phyloP scores from a whole-genome alignment of 768 basidiomycete species.

The Tricholoma sp. region DNA sequence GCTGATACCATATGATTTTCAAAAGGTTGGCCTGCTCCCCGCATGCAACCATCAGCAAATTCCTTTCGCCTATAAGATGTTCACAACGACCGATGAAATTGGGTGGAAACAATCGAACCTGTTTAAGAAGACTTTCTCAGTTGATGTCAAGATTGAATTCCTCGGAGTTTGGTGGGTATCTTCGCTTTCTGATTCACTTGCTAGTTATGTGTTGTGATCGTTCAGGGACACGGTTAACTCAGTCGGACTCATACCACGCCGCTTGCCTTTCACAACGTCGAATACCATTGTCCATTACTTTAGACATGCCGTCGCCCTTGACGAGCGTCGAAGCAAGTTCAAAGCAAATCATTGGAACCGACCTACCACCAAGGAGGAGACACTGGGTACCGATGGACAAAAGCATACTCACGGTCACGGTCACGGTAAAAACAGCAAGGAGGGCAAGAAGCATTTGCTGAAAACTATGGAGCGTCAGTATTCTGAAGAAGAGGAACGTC shows the following conservation, averaged over 20 bases:
- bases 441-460: constrained; percentile 4
- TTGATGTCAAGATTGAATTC: constrained; percentile 39
- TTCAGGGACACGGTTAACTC: not conserved
- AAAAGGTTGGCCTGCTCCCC: constrained; percentile 54
- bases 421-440: not conserved
- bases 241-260: constrained; percentile 22
- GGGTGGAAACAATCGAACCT: constrained; percentile 24
- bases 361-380: constrained; percentile 21
- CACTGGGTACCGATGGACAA: constrained; percentile 17
- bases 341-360: constrained; percentile 16
- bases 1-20: not conserved
- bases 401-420: not conserved
- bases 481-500: constrained; percentile 1
- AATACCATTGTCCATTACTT: constrained; percentile 32
- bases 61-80: constrained; percentile 58
- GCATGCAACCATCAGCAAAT: constrained; percentile 51
- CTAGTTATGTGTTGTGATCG: not conserved
- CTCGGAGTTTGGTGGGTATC: constrained; percentile 41
- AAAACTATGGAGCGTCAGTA: constrained; percentile 22
- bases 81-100: constrained; percentile 23
- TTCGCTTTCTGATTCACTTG: not conserved
- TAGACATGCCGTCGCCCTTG: constrained; percentile 15
- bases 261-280: constrained; percentile 42
- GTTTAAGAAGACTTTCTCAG: constrained; percentile 45
- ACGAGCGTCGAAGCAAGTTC: constrained; percentile 16